A percentile compares a stretch with the other conserved stretches of the same genome.
Conservation (phyloP, 805 yeast species). For the Wickerhamomyces silvicola region DNA sequence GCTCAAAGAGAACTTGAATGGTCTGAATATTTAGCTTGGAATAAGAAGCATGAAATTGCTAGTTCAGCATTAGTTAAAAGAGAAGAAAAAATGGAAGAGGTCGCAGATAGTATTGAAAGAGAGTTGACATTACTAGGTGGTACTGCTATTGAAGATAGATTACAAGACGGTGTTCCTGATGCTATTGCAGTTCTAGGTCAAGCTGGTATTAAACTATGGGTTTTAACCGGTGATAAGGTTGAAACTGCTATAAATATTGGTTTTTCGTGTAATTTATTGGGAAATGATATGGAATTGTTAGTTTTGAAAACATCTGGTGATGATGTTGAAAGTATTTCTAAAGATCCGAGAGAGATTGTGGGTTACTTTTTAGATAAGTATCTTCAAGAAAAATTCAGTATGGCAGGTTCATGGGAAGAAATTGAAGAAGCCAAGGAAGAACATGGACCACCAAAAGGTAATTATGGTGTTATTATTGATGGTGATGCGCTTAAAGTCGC, state of each 20-base stretch:
- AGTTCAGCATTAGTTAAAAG: conserved; percentile 57
- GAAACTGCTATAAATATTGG: conserved; percentile 88
- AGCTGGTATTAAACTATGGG: conserved; percentile 85
- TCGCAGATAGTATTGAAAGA: conserved; percentile 67
- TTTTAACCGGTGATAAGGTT: conserved; percentile 82
- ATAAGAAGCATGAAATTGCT: conserved; percentile 53
- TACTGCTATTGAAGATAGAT: conserved; percentile 80
- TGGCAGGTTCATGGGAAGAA: conserved; percentile 56
- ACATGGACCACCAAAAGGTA: conserved; percentile 64
- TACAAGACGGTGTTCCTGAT: conserved; percentile 85
- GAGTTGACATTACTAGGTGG: conserved; percentile 68
- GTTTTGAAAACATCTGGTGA: conserved; percentile 56
- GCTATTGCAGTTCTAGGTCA: conserved; percentile 60
- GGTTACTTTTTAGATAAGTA: conserved; percentile 45
- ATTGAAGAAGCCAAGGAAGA: conserved; percentile 43
- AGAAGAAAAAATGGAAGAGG: conserved; percentile 67
- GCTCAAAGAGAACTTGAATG: conserved; percentile 64
- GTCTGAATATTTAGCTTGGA: conserved; percentile 61
- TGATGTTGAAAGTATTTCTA: conserved; percentile 40
- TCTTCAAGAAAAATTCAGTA: conserved; percentile 45
- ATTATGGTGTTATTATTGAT: conserved; percentile 67
- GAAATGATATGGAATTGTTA: conserved; percentile 68
- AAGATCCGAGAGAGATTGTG: conserved; percentile 34
- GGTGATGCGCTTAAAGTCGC: conserved; percentile 69
- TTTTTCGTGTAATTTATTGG: conserved; percentile 72